Evolutionary conservation across 2,329 filamentous ascomycete genomes (phyloP), one percentile per base, ranked within the genome.

Genomic region (Dothistroma pini): DNA sequence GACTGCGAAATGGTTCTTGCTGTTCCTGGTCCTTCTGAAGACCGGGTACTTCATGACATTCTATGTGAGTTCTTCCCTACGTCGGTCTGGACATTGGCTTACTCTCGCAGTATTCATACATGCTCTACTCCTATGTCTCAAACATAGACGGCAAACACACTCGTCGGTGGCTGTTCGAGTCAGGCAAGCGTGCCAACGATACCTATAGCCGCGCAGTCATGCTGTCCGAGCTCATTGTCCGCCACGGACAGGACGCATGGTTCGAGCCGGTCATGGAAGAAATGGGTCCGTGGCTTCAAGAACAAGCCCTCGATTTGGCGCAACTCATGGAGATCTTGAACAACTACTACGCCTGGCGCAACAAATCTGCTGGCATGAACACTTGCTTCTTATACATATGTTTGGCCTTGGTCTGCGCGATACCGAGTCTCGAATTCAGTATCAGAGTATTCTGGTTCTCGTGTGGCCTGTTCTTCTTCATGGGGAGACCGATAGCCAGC

Each of bases 21-120:
- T 35, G 14, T 50, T 31, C 34, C n/a, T 57, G 21, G 41, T 57
- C 2, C 29, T 50, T 21, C 54, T 57, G 19, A 57, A 57, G 31
- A 57, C 54, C 12, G 54, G 41, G 2, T 57, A 57, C 44, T 57
- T 57, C 41, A 50, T 50, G 54, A 57, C 54, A 8, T 57, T 57
- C 25, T 57, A 57, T 35, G 51, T 53, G 16, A 32, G 51, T 53
- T 8, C 9, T 16, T 4, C 16, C 34, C 6, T 2, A 16, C 31
- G 21, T 19, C 21, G 29, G 48, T 4, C 22, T 4, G 19, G 12
- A 29, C 21, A 19, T 51, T 51, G 1, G 48, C 48, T 51, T 12
- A 53, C 19, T 16, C 11, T 53, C 31, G 11, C 21, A 53, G 51
- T 57, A 50, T 41, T 57, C 41, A 5, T 57, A 57, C n/a, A 41